Conservation (phyloP, 1,284 basidiomycete species). For the Leccinum holopus region DNA sequence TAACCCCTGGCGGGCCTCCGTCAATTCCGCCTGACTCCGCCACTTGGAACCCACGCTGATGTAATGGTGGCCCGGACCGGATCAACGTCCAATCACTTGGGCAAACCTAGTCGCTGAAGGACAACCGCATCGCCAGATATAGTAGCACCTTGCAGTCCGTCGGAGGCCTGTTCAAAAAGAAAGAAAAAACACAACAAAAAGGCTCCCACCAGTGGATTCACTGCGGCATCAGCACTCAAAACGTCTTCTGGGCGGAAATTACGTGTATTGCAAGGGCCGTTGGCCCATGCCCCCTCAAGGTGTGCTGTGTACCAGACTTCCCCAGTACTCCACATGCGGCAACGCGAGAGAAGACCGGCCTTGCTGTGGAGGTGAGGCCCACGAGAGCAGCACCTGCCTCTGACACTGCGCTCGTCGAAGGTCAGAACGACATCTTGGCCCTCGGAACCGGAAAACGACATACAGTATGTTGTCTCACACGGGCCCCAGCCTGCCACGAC, state of each 20-base stretch:
- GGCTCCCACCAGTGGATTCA: neutral
- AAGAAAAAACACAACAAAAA: conserved; percentile 2
- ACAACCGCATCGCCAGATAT: neutral
- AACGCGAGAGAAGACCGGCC: conserved; percentile 11
- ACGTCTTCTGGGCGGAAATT: conserved; percentile 27
- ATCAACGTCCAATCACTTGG: conserved; percentile 7
- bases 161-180: neutral
- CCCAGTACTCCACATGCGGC: conserved; percentile 9
- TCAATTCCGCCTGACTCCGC: conserved; percentile 22
- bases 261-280: conserved; percentile 20
- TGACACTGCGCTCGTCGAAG: conserved; percentile 14
- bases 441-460: conserved; percentile 28
- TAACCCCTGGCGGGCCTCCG: conserved; percentile 22
- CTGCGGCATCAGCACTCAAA: conserved; percentile 6
- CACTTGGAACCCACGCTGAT: conserved; percentile 1
- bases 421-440: conserved; percentile 13
- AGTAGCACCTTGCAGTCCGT: neutral
- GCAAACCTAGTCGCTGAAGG: neutral
- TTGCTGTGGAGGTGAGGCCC: conserved; percentile 26
- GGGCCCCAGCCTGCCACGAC: conserved; percentile 5
- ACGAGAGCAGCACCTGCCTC: conserved; percentile 14
- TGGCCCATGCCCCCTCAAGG: conserved; percentile 2
- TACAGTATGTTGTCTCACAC: conserved; percentile 3
- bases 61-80: conserved; percentile 9
- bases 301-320: neutral